A percentile compares a stretch with the other conserved stretches of the same genome.
These are phyloP conservation scores for Xylaria arbuscula DNA, from an alignment of 2,329 filamentous ascomycete species.

Conservation along the genomic window DNA sequence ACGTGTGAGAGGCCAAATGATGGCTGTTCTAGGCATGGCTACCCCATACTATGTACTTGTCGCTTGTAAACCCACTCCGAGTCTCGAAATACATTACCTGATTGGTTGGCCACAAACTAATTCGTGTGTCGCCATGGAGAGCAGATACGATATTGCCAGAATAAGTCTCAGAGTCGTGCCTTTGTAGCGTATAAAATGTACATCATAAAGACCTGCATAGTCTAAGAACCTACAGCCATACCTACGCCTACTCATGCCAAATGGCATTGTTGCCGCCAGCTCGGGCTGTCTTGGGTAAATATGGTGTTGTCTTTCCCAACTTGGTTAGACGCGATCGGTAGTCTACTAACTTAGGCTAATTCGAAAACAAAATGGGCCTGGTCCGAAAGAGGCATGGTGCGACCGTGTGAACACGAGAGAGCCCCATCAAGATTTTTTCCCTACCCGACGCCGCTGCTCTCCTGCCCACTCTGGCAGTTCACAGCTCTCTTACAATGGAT, in stretches of 20 bases:
- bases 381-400: constrained; percentile 28
- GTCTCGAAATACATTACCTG: not conserved
- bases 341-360: constrained; percentile 21
- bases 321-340: not conserved
- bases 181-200: too few species aligned
- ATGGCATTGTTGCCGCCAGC: too few species aligned
- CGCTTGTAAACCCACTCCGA: too few species aligned
- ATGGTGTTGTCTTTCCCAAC: not conserved
- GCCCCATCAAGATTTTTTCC: constrained; percentile 1
- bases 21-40: not conserved
- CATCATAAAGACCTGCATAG: too few species aligned
- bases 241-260: too few species aligned
- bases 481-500: not conserved
- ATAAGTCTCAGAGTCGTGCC: too few species aligned
- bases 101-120: not conserved
- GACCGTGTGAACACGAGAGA: constrained; percentile 26
- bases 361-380: constrained; percentile 4
- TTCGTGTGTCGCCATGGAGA: too few species aligned
- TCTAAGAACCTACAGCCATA: too few species aligned
- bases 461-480: constrained; percentile 11
- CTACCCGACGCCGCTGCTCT: not conserved
- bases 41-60: too few species aligned
- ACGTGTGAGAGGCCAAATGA: not conserved
- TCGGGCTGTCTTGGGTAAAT: too few species aligned
- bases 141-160: too few species aligned